Base-by-base conservation (phyloP, 2,329 filamentous ascomycete species). In the Aspergillus sp. region DNA sequence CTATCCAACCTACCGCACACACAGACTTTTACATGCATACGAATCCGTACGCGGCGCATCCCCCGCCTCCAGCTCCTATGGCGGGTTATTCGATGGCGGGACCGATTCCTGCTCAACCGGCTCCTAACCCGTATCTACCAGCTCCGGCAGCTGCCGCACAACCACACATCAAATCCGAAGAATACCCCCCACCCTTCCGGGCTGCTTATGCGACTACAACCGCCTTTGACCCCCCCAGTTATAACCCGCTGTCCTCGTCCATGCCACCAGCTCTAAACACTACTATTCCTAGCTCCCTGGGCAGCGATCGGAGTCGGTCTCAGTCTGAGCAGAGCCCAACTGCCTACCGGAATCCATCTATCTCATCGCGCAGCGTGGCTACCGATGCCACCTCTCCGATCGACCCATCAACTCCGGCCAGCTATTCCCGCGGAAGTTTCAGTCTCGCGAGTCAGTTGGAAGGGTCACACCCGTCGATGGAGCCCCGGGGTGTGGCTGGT, bases 321-420 rank as follows among this genome's bases (percentile, higher is more conserved):
- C 60, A 62, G 20, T 65, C 66, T 2, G 63, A 67, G 13, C 62
- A 66, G 50, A 66, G 63, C 46, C 60, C 62, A 1, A 60, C 63
- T 2, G 61, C 65, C 9, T 71, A 72, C 47, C 64, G 69, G 43
- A 71, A 68, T 37, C 64, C 66, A 3, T 69, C 68, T 7, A 62
- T 71, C 20, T 66, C 68, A 10, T 67, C 64, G 19, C 64, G 68
- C 38, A 68, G 60, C 45, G 60, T 68, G 33, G 59, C 64, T 6
- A 63, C 68, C 10, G 69, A 71, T 41, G 62, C 62, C 2, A 64
- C 68, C 10, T 68, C 67, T 2, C 63, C 65, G 1, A 65, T 70
- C 46, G 68, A 70, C 45, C 61, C 67, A 3, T 54, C 67, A 5
- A 67, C 66, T 0, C 62, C 66, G 0, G 61, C 53, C 17, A 64